Conservation (phyloP, 495 filamentous ascomycete species). For the Cudoniella acicularis region DNA sequence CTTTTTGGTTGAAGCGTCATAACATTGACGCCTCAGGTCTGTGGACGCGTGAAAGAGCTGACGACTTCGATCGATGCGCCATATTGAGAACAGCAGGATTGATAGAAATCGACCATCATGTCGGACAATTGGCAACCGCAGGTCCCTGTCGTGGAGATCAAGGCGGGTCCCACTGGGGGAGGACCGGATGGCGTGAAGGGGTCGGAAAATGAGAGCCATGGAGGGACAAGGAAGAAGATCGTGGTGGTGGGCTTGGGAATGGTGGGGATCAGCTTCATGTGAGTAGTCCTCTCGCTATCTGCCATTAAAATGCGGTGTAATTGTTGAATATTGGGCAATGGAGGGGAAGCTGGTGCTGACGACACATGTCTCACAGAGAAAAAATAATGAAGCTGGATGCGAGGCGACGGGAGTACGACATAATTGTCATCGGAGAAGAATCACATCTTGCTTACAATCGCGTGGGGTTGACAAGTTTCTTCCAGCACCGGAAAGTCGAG, state of each 20-base stretch:
- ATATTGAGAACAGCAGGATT: no score
- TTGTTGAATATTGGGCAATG: slow-evolving; percentile 7
- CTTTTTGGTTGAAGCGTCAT: not conserved
- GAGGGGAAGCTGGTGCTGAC: slow-evolving; percentile 53
- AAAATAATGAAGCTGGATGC: slow-evolving; percentile 86
- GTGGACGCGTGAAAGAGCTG: no score
- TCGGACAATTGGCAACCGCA: slow-evolving; percentile 24
- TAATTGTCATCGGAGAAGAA: slow-evolving; percentile 91
- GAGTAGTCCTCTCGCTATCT: slow-evolving; percentile 34
- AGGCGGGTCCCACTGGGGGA: slow-evolving; percentile 18
- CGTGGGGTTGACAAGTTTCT: slow-evolving; percentile 91
- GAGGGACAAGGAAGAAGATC: slow-evolving; percentile 54
- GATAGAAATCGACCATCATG: slow-evolving; percentile 8
- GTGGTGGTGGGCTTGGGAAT: slow-evolving; percentile 92
- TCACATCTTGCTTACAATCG: slow-evolving; percentile 91
- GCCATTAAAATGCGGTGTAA: no score
- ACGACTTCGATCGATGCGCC: no score
- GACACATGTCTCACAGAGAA: slow-evolving; percentile 63
- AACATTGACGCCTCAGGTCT: not conserved
- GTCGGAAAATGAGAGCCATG: slow-evolving; percentile 18
- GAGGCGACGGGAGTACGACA: slow-evolving; percentile 71
- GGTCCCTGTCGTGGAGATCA: slow-evolving; percentile 16
- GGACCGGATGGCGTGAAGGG: slow-evolving; percentile 21
- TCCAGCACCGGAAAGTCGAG: slow-evolving; percentile 85
- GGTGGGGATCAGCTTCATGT: slow-evolving; percentile 96